A percentile compares a stretch with the other conserved stretches of the same genome.
phyloP scores from a whole-genome alignment of 257 asterid genomes.

The Primulina tabacum region DNA sequence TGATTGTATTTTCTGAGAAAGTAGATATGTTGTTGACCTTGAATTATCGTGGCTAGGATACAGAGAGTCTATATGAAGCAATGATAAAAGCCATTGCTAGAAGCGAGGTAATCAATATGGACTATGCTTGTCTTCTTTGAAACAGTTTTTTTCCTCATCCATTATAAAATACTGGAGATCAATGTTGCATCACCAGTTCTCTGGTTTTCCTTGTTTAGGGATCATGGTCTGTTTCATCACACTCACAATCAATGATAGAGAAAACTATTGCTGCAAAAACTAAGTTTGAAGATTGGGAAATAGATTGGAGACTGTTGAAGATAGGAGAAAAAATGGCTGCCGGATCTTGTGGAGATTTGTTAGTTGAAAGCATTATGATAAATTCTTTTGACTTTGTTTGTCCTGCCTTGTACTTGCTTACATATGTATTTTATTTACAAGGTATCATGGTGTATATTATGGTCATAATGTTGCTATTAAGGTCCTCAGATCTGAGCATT shows the following conservation, averaged over 20 bases:
- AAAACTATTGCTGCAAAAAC: conserved; percentile 39
- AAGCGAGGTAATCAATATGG: conserved; percentile 54
- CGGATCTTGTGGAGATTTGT: conserved; percentile 91
- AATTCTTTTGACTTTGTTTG: conserved; percentile 6
- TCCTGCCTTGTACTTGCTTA: conserved; percentile 21
- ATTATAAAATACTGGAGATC: conserved; percentile 17
- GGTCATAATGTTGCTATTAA: conserved; percentile 84
- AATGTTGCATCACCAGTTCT: conserved; percentile 11
- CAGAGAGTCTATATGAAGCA: conserved; percentile 61
- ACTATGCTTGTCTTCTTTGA: not conserved
- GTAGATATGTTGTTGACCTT: conserved; percentile 49
- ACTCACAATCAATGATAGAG: conserved; percentile 41
- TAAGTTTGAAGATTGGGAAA: conserved; percentile 60
- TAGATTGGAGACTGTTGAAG: conserved; percentile 71
- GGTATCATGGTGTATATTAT: conserved; percentile 76
- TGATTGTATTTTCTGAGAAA: conserved; percentile 32
- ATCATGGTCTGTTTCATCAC: conserved; percentile 68
- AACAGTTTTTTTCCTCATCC: conserved; percentile 12
- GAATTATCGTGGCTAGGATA: conserved; percentile 63
- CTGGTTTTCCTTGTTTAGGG: conserved; percentile 47
- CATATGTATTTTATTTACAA: conserved; percentile 27
- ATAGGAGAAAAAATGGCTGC: conserved; percentile 78
- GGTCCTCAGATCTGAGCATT: conserved; percentile 73
- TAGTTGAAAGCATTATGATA: conserved; percentile 36
- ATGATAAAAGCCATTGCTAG: conserved; percentile 68